Evolutionary conservation across 257 asterid genomes (phyloP), one percentile per base, ranked within the genome.

Genomic region (Eustoma russellianum): DNA sequence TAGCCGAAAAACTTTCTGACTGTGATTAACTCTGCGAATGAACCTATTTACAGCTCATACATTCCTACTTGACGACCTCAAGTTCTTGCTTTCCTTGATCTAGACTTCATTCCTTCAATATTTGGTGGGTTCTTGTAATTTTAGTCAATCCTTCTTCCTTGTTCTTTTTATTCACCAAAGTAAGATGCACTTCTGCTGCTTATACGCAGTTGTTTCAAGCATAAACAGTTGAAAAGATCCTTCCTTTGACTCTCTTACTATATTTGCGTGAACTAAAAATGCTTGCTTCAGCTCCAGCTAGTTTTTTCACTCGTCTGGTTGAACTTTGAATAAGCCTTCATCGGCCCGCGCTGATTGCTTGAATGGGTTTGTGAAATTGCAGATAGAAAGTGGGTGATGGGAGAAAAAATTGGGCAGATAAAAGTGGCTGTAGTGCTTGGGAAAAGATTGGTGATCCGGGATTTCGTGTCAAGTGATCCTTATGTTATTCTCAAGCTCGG

Each of bases 391-490:
- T n/a, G 12, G 65, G 33, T 41, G 34, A 76, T 76, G 82, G 82
- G 41, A 67, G 76, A 72, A 47, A 51, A 46, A 56, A 15, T 50
- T 34, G 79, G 79, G 55, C 79, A 59, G 53, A 44, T 76, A 41
- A 72, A 76, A 58, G 76, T 76, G 61, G 58, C 33, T 18, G 79
- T 76, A 18, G 53, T 66, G 17, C 68, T 47, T 45, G 82, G 82
- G 46, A 76, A 61, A 51, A 52, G 54, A 30, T 48, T 76, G 61
- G 82, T 66, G 24, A 56, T 76, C 63, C 74, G 82, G 4, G 82
- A 76, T 52, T 69, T 76, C 74, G 72, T 52, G 74, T 69, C 69
- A 43, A 76, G 82, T 57, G 79, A 76, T 52, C 82, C 82, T 50
- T 76, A 76, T 57, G 79, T 76, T 45, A 30, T 76, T 64, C 71